Evolutionary conservation across 257 asterid species (phyloP), one percentile per base, ranked within the genome.

Genomic region (Verbascum thapsus): DNA sequence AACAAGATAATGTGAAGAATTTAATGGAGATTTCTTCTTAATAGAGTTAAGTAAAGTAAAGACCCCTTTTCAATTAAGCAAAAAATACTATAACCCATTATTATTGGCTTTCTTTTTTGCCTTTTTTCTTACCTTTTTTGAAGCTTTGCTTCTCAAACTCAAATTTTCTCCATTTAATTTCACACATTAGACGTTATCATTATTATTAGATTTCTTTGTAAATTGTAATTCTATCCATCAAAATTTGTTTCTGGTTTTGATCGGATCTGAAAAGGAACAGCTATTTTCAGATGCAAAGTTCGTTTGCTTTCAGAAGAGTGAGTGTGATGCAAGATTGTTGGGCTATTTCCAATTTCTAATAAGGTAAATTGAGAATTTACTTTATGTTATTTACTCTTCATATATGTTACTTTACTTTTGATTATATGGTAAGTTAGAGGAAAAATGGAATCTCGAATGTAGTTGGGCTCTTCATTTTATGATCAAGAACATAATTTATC

Each of bases 251-350:
- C 77, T 70, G 59, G 82, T 76, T 79, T 58, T 74, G 80, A 80
- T 80, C 80, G 76, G 85, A 80, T 80, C 85, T 80, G 85, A 73
- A 70, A 72, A 52, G 71, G 72, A 63, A 58, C 61, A 66, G 63
- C 63, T 18, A 34, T 60, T 50, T 45, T 11, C 7, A 19, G 18
- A 6, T 45, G 16, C 68, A 57, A 62, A 74, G 71, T 52, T 66
- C 62, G 19, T 51, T 54, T 42, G 23, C 71, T 67, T 70, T 55
- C 39, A n/a, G 6, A 20, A 6, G 59, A 55, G 57, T 26, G 8
- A 53, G 61, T 59, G 68, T 48, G 70, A 67, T 74, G 83, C 44
- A 53, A 37, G 67, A 47, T 52, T 61, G 58, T 58, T 55, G 74
- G 1, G 72, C 66, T 74, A 72, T 55, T 39, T 65, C 47, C 63